These are phyloP conservation scores for Adansonia grandidieri DNA, from an alignment of 441 rosid genomes.

Conservation along the genomic window DNA sequence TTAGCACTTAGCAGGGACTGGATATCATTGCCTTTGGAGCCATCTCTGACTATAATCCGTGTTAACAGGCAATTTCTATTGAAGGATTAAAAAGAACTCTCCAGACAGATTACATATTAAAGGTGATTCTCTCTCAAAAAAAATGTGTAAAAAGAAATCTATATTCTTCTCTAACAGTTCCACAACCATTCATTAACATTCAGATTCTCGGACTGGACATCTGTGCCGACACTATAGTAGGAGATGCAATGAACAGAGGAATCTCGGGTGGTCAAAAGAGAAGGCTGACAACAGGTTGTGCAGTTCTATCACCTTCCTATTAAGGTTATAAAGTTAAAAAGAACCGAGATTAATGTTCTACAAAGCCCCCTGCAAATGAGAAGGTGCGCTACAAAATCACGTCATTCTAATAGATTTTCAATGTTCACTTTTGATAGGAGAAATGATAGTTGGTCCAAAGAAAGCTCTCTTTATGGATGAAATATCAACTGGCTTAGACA, in stretches of 20 bases:
- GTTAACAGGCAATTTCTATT: constrained; percentile 62
- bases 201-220: constrained; percentile 29
- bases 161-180: constrained; percentile 10
- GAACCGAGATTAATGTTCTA: background rate
- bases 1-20: background rate
- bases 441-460: constrained; percentile 46
- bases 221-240: constrained; percentile 31
- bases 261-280: constrained; percentile 69
- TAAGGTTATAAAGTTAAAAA: background rate
- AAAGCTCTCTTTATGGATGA: constrained; percentile 58
- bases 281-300: constrained; percentile 62
- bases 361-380: background rate
- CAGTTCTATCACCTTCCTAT: constrained; percentile 3
- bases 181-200: background rate
- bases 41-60: constrained; percentile 15
- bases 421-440: constrained; percentile 35
- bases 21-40: background rate
- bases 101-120: constrained; percentile 77
- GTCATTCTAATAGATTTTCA: constrained; percentile 3
- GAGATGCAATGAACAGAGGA: constrained; percentile 66
- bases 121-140: constrained; percentile 44
- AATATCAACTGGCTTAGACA: constrained; percentile 55
- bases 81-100: constrained; percentile 56
- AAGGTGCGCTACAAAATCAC: background rate
- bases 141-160: background rate